Conservation (phyloP, 2,329 filamentous ascomycete species). For the Coleophoma eucalyptorum region DNA sequence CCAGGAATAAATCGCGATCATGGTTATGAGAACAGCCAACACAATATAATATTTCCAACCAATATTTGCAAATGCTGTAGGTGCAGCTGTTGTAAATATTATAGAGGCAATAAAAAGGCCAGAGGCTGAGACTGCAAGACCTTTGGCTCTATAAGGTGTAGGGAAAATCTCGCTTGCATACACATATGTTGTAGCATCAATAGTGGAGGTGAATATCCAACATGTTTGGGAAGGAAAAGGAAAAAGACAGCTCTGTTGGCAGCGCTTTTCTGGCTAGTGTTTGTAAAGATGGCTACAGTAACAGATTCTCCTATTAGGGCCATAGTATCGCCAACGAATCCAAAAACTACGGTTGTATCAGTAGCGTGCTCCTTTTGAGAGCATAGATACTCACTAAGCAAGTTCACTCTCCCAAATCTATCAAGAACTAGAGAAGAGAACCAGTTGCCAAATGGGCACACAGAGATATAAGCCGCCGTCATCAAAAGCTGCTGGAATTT, state of each 20-base stretch:
- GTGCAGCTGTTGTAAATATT: slow-evolving; percentile 18
- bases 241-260: slow-evolving; percentile 16
- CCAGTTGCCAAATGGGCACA: too few species aligned
- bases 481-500: too few species aligned
- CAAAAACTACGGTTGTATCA: slow-evolving; percentile 23
- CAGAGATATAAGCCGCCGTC: too few species aligned
- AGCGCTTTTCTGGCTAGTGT: slow-evolving; percentile 12
- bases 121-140: slow-evolving; percentile 47
- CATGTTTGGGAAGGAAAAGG: slow-evolving; percentile 15
- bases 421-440: too few species aligned
- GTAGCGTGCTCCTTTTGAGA: slow-evolving; percentile 24
- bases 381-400: slow-evolving; percentile 21
- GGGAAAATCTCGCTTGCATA: slow-evolving; percentile 30
- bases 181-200: slow-evolving; percentile 25
- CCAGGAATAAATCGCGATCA: too few species aligned
- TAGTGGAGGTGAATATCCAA: slow-evolving; percentile 17
- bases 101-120: not conserved
- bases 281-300: slow-evolving; percentile 18
- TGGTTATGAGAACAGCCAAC: too few species aligned
- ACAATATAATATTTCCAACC: not conserved
- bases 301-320: slow-evolving; percentile 17
- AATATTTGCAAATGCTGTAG: not conserved
- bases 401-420: too few species aligned
- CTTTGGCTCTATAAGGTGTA: slow-evolving; percentile 51
- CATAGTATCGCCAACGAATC: slow-evolving; percentile 10